Evolutionary conservation across 2,329 filamentous ascomycete genomes (phyloP), one percentile per base, ranked within the genome.

Genomic region (Botryosphaeria dothidea): DNA sequence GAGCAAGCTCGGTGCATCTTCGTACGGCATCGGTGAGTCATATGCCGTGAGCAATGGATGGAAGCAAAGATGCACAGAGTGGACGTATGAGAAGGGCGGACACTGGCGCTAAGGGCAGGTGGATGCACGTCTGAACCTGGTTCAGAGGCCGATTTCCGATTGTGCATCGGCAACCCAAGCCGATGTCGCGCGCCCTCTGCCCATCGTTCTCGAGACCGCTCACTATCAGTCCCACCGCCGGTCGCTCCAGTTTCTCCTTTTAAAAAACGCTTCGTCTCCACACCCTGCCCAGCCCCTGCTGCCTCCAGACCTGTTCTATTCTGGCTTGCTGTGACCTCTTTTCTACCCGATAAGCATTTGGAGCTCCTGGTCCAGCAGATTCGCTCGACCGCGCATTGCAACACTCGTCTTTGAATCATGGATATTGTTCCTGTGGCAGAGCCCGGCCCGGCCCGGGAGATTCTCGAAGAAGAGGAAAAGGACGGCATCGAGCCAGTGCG

Each of bases 161-260:
- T 45, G 17, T 45, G 36, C 38, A 45, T 58, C 54, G 54, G 54
- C 52, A 25, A n/a, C 19, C 19, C 19, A 23, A 25, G 52, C 52
- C 52, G 52, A 56, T 56, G 52, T 56, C 52, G 52, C 52, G 38
- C 38, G 4, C 38, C 17, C 17, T 41, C n/a, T 27, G 13, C 34
- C 34, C 51, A 25, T 23, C 19, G 31, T 31, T 29, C 21, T 23
- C 23, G 52, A 23, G 15, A 48, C 19, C 21, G 45, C 21, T 23
- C 45, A 48, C 52, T 41, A 56, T 56, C 34, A 56, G 52, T 56
- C 34, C 52, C 52, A 56, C 52, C 52, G 21, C 31, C 52, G 29
- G 19, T 56, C 52, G 34, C 23, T 17, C 4, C 41, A 3, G 25
- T 15, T 17, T 19, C 54, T 38, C 54, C 54, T 57, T n/a, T n/a